A percentile compares a stretch with the other conserved stretches of the same genome.
Evolutionary conservation across 2,329 filamentous ascomycete genomes (phyloP).

Genomic region (Triangularia setosa): DNA sequence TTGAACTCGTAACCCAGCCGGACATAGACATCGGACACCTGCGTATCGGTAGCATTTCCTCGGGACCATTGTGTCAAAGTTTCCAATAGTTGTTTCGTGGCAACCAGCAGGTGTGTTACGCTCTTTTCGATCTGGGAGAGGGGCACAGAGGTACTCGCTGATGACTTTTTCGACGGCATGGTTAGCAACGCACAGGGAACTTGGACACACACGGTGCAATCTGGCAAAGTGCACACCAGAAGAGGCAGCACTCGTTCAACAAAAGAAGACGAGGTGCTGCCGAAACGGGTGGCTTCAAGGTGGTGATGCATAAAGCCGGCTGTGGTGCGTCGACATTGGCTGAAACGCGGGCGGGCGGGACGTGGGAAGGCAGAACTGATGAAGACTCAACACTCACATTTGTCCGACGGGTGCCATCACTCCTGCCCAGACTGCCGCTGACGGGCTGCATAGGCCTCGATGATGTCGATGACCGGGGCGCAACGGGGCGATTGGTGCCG

Average conservation of each 20-base stretch:
- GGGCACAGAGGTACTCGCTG: conserved; percentile 60
- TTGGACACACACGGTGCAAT: background rate
- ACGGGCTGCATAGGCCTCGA: conserved; percentile 50
- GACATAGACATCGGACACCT: conserved; percentile 98
- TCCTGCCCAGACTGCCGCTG: conserved; percentile 29
- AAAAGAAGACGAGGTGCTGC: background rate
- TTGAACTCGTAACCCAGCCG: conserved; percentile 98
- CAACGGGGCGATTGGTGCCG: conserved; percentile 40
- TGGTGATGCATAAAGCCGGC: conserved; percentile 19
- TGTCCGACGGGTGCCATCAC: conserved; percentile 46
- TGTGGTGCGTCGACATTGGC: background rate
- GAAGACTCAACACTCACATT: conserved; percentile 50
- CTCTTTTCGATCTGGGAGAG: conserved; percentile 98
- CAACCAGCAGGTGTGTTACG: conserved; percentile 93
- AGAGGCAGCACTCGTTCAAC: background rate
- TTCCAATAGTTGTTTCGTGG: conserved; percentile 95
- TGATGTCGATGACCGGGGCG: conserved; percentile 60
- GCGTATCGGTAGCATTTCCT: conserved; percentile 82
- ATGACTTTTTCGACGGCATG: conserved; percentile 31
- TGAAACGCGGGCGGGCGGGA: conserved; percentile 12
- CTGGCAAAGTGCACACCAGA: background rate
- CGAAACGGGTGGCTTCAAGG: background rate
- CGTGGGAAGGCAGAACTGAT: conserved; percentile 14
- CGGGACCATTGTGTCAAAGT: conserved; percentile 98
- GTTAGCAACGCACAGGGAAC: conserved; percentile 28